phyloP scores from a whole-genome alignment of 2,329 filamentous ascomycete species.

The Hymenoscyphus occultus region DNA sequence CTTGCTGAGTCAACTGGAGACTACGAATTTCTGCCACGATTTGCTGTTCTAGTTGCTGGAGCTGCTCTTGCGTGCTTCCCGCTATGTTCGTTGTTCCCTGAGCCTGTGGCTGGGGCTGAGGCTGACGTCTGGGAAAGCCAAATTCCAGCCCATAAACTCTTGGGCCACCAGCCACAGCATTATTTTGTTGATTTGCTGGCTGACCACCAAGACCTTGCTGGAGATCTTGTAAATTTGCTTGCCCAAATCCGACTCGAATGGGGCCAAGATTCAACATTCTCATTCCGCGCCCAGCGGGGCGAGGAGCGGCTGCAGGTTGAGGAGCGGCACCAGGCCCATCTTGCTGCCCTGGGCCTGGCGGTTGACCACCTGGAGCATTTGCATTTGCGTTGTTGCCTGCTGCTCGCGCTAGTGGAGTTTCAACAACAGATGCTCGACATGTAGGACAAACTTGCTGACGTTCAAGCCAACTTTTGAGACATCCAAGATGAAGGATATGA shows the following conservation, averaged over 20 bases:
- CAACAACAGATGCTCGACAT: constrained; percentile 78
- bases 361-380: constrained; percentile 31
- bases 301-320: constrained; percentile 35
- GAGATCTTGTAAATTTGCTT: constrained; percentile 64
- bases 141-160: constrained; percentile 37
- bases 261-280: constrained; percentile 72
- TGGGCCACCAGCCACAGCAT: constrained; percentile 23
- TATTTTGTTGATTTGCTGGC: constrained; percentile 38
- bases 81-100: constrained; percentile 20
- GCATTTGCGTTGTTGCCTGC: constrained; percentile 29
- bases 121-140: constrained; percentile 33
- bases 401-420: constrained; percentile 38
- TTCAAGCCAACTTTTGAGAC: constrained; percentile 95
- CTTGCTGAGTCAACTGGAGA: constrained; percentile 62
- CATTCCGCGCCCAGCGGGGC: constrained; percentile 42
- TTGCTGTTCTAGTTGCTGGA: constrained; percentile 65
- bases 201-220: constrained; percentile 58
- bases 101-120: constrained; percentile 27
- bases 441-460: constrained; percentile 96
- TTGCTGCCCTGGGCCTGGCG: constrained; percentile 38
- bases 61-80: constrained; percentile 52
- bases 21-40: constrained; percentile 64
- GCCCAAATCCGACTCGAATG: constrained; percentile 67
- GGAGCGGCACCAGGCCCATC: constrained; percentile 38
- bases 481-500: constrained; percentile 91